phyloP scores from a whole-genome alignment of 192 early-diverging fungal genomes.

The Coemansia sp. region DNA sequence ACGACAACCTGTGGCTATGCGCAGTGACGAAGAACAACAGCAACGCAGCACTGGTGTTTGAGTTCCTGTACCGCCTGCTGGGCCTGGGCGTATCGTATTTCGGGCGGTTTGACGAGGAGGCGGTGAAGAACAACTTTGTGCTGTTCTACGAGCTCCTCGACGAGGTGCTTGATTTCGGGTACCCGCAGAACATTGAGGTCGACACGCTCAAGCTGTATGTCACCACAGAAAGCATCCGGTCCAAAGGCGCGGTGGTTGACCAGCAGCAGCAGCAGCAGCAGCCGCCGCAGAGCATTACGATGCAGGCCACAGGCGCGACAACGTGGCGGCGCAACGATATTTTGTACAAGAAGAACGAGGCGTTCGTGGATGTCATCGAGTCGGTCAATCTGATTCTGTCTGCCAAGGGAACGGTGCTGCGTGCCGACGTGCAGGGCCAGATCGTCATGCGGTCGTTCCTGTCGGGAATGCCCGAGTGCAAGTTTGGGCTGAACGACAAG shows the following conservation, averaged over 20 bases:
- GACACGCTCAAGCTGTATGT: conserved; percentile 86
- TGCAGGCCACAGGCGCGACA: conserved; percentile 95
- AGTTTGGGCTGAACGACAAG: conserved; percentile 96
- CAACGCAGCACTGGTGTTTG: conserved; percentile 81
- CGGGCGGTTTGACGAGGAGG: conserved; percentile 80
- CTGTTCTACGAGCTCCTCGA: conserved; percentile 85
- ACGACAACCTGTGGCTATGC: conserved; percentile 96
- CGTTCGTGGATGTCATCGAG: conserved; percentile 98
- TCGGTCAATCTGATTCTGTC: conserved; percentile 92
- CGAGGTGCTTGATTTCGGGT: conserved; percentile 87
- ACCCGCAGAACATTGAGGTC: conserved; percentile 83
- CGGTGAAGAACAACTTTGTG: conserved; percentile 87
- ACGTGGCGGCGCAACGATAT: conserved; percentile 94
- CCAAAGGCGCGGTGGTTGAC: conserved; percentile 49
- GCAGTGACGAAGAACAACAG: conserved; percentile 77
- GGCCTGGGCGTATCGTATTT: conserved; percentile 79
- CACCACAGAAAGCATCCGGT: conserved; percentile 83
- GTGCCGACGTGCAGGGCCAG: conserved; percentile 87
- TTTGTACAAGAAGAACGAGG: conserved; percentile 97
- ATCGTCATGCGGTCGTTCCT: conserved; percentile 94
- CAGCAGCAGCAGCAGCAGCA: conserved; percentile 9
- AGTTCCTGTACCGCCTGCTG: conserved; percentile 74
- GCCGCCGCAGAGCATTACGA: conserved; percentile 79
- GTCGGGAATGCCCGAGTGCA: conserved; percentile 97
- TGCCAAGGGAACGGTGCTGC: conserved; percentile 83